Base-by-base conservation (phyloP, 192 early-diverging fungal species). In the Glomus cerebriforme region DNA sequence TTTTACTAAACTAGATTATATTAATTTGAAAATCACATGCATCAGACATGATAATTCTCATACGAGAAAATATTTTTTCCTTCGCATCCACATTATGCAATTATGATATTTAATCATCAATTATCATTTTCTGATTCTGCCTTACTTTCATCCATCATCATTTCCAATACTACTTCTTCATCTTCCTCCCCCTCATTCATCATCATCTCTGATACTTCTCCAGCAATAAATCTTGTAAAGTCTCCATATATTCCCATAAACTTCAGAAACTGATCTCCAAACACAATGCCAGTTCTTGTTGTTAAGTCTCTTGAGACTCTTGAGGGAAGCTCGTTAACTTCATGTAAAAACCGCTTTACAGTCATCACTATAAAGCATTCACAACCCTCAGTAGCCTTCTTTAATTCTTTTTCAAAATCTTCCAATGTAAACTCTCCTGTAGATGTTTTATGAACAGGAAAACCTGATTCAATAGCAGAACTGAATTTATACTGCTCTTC, bases 401-500 rank as follows among this genome's bases (percentile, higher is more conserved):
- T 9, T 59, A 58, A 31, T 31, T 73, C 71, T 35, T 6, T 59
- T 73, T 58, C 22, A 26, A 73, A n/a, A 26, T 73, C 71, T 5
- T 59, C 4, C 3, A 58, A 1, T 32, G 9, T 17, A 59, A 73
- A 12, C 7, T 59, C 54, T 32, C 54, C 49, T 73, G 19, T 32
- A 7, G 7, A 0, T 1, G n/a, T 58, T 73, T 31, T 7, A 73
- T 59, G 49, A 0, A 73, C 31, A 26, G 49, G 49, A 59, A 58
- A n/a, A 19, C 29, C 71, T 17, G 47, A 58, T 58, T 26, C 54
- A 1, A 59, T 17, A 29, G 29, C 71, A 29, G 19, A 45, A 34
- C 71, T 73, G 29, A 29, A 73, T 73, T 73, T 73, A 31, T 73
- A 73, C 29, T 73, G 71, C 27, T 73, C 71, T 32, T 73, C 49